Percentiles rank a stretch among this genome's conserved stretches.
Evolutionary conservation across 2,329 filamentous ascomycete species (phyloP).

Genomic region (Trichoderma sp.): DNA sequence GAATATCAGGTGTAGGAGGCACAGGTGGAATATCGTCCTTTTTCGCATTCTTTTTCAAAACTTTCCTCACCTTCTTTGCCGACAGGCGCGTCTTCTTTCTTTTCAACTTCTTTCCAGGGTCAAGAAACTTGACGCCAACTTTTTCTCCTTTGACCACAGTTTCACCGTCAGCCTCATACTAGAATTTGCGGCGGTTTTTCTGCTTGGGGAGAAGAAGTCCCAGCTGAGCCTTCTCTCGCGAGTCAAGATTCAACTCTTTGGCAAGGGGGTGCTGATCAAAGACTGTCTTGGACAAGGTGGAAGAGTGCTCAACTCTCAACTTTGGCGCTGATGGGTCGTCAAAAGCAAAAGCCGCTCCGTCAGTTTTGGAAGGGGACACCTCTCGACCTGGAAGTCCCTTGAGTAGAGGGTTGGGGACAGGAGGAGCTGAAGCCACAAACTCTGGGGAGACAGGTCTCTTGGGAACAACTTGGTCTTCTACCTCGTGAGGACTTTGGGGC

Average conservation of each 20-base stretch:
- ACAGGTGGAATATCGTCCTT: constrained; percentile 30
- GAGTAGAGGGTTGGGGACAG: constrained; percentile 46
- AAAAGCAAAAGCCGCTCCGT: constrained; percentile 39
- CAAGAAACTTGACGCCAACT: constrained; percentile 1
- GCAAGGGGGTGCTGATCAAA: constrained; percentile 44
- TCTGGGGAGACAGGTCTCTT: constrained; percentile 12
- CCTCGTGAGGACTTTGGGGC: constrained; percentile 24
- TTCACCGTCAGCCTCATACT: constrained; percentile 42
- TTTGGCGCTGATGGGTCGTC: constrained; percentile 37
- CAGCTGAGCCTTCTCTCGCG: constrained; percentile 35
- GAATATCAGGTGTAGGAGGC: constrained; percentile 38
- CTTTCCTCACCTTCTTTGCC: constrained; percentile 5
- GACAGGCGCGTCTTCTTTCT: not conserved
- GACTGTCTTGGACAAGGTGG: constrained; percentile 39
- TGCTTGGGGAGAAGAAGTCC: constrained; percentile 42
- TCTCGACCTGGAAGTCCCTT: constrained; percentile 44
- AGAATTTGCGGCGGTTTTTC: constrained; percentile 38
- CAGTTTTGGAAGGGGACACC: constrained; percentile 42
- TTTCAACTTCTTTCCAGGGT: constrained; percentile 3
- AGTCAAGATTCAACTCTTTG: constrained; percentile 34
- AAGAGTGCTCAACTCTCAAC: constrained; percentile 37
- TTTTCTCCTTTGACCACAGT: constrained; percentile 26
- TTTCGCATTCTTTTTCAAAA: constrained; percentile 24
- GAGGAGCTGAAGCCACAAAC: constrained; percentile 19
- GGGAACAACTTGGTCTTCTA: constrained; percentile 20